Conservation (phyloP, 2,329 filamentous ascomycete genomes). For the Volutella citrinella region DNA sequence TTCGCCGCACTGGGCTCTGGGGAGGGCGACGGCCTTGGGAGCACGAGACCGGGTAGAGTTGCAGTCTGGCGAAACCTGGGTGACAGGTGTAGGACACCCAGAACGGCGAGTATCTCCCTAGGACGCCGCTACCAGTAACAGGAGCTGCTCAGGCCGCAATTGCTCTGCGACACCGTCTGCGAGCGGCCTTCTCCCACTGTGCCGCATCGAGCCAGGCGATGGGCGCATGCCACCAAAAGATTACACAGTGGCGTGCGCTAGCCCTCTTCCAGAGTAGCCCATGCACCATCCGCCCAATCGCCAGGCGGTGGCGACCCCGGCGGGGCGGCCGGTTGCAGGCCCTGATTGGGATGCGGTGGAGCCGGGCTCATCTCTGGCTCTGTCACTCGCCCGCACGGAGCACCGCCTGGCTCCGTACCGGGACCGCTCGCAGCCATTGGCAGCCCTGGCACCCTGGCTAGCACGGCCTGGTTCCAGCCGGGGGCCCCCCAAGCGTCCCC, state of each 20-base stretch:
- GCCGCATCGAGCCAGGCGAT: no score
- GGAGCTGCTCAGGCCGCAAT: constrained; percentile 16
- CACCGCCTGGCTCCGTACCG: no score
- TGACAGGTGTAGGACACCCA: constrained; percentile 10
- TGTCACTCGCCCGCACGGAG: constrained; percentile 17
- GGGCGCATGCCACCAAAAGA: constrained; percentile 30
- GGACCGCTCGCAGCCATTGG: no score
- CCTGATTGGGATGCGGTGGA: constrained; percentile 29
- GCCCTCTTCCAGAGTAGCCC: constrained; percentile 16
- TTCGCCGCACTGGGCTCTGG: constrained; percentile 19
- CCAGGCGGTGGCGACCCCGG: constrained; percentile 28
- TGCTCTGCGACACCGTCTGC: constrained; percentile 17
- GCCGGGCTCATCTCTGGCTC: constrained; percentile 20
- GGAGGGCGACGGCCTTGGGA: constrained; percentile 10
- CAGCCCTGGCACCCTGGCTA: constrained; percentile 7
- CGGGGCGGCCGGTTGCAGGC: constrained; percentile 18
- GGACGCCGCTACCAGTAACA: constrained; percentile 14
- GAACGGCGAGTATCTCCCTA: constrained; percentile 17
- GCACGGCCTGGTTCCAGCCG: constrained; percentile 9
- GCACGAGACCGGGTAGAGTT: constrained; percentile 18
- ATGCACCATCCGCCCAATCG: constrained; percentile 29
- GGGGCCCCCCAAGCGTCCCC: constrained; percentile 21
- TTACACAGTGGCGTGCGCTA: constrained; percentile 27
- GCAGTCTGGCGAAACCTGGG: constrained; percentile 18
- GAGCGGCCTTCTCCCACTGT: constrained; percentile 18